Base-by-base conservation (phyloP, 805 yeast genomes). In the Yarrowia sp. region DNA sequence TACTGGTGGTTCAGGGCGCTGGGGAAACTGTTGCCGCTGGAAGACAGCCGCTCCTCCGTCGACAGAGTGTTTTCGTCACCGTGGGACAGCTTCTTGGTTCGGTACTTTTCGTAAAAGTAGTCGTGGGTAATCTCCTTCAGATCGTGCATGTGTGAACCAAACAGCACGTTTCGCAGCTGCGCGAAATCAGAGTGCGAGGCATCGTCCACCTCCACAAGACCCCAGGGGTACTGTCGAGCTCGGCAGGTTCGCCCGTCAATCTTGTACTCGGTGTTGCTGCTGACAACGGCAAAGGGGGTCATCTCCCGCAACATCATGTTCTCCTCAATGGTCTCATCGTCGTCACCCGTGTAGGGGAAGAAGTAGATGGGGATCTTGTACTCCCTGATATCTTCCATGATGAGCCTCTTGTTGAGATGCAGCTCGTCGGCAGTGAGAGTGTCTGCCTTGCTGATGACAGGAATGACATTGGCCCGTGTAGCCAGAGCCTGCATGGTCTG, bases 361-460 rank as follows among this genome's bases (percentile, higher is more conserved):
- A 86, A 86, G 78, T 86, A 90, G 72, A 88, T 84, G 69, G 94
- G 94, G 75, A 92, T 83, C 61, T 85, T 82, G 77, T 87, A 84
- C 75, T 83, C 81, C 73, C 85, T 86, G 73, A 92, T 85, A 77
- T 93, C 97, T 77, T 86, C 89, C 73, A 85, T 80, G 72, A 95
- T 87, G 74, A 92, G 82, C 73, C 81, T 83, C 76, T 92, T 92
- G 80, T 92, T 92, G 70, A 86, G 77, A 72, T 83, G 83, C 70
- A 92, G 79, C 80, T 92, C 98, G 68, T 86, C 89, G 71, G 85
- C 87, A 12, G 96, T 89, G 73, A 92, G 82, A 19, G 96, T 87
- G 78, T 92, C 98, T 20, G 95, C 85, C 78, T 92, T 92, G 74
- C 93, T 86, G 73, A 92, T 86, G 66, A 92, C 86, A 15, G 98